Percentiles rank a stretch among this genome's conserved stretches.
Conservation (phyloP, 179 eudicot genomes). For the Beta macrorhiza region DNA sequence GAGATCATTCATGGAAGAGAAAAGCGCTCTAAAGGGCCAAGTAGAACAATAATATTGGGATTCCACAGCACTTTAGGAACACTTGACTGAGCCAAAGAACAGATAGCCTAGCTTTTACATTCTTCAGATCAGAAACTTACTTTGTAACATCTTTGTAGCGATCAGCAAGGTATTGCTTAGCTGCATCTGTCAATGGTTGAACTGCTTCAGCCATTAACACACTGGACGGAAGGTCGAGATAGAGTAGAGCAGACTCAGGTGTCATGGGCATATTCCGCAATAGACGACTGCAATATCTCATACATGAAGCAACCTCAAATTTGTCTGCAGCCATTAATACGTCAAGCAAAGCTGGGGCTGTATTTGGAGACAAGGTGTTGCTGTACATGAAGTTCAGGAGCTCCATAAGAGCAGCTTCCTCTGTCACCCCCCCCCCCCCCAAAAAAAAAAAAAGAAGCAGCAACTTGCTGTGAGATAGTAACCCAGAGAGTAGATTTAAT, state of each 20-base stretch:
- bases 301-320: constrained; percentile 96
- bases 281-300: constrained; percentile 77
- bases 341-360: constrained; percentile 78
- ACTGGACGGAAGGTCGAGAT: constrained; percentile 94
- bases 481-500: background rate
- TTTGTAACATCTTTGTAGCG: constrained; percentile 83
- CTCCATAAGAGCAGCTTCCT: constrained; percentile 94
- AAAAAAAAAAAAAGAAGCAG: background rate
- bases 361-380: constrained; percentile 58
- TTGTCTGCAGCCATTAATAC: constrained; percentile 98
- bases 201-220: constrained; percentile 97
- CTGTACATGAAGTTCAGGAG: constrained; percentile 95
- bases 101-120: background rate
- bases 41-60: background rate
- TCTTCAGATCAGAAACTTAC: constrained; percentile 38
- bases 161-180: constrained; percentile 80
- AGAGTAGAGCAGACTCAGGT: constrained; percentile 85
- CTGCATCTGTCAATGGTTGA: constrained; percentile 93
- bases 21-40: background rate
- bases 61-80: background rate
- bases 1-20: background rate
- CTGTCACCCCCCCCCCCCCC: constrained; percentile 42
- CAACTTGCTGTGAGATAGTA: constrained; percentile 8
- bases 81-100: background rate
- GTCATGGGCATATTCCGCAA: constrained; percentile 84